phyloP scores from a whole-genome alignment of 2,329 filamentous ascomycete species.

The Scedosporium dehoogii region DNA sequence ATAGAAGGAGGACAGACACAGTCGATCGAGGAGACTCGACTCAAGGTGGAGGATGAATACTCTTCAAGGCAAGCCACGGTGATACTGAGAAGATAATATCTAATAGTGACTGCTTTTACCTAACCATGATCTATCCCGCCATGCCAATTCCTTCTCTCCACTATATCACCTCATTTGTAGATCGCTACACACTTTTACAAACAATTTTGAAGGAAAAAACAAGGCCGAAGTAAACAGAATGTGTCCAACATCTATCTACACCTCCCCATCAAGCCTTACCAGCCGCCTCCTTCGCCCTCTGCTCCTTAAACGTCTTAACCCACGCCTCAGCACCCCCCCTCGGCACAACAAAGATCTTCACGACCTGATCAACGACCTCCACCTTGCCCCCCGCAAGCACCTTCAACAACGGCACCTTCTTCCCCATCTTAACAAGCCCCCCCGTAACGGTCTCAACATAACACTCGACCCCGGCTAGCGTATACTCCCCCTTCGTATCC shows the following conservation, averaged over 20 bases:
- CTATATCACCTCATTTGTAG: too few relatives aligned
- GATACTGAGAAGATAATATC: too few relatives aligned
- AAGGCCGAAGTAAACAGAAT: neutral
- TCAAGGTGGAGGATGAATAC: too few relatives aligned
- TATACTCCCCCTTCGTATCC: slow-evolving; percentile 64
- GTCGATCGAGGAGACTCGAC: neutral
- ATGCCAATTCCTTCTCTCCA: too few relatives aligned
- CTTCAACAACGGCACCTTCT: slow-evolving; percentile 69
- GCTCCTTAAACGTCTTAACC: slow-evolving; percentile 75
- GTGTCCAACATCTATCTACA: neutral
- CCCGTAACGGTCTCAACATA: slow-evolving; percentile 77
- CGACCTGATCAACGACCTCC: slow-evolving; percentile 78
- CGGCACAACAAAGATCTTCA: slow-evolving; percentile 76
- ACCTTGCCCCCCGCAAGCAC: slow-evolving; percentile 67
- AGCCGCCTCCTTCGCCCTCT: slow-evolving; percentile 42
- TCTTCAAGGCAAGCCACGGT: too few relatives aligned
- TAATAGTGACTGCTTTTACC: neutral
- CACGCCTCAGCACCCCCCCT: slow-evolving; percentile 59
- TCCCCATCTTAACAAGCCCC: slow-evolving; percentile 80
- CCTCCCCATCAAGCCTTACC: slow-evolving; percentile 1
- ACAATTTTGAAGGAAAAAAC: neutral
- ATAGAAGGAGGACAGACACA: neutral
- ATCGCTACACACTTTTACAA: neutral
- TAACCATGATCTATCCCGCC: too few relatives aligned
- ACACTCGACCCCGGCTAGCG: slow-evolving; percentile 59